Evolutionary conservation across 108 stramenopile species (phyloP), one percentile per base, ranked within the genome.

Genomic region (Cyclotella kingstonii): DNA sequence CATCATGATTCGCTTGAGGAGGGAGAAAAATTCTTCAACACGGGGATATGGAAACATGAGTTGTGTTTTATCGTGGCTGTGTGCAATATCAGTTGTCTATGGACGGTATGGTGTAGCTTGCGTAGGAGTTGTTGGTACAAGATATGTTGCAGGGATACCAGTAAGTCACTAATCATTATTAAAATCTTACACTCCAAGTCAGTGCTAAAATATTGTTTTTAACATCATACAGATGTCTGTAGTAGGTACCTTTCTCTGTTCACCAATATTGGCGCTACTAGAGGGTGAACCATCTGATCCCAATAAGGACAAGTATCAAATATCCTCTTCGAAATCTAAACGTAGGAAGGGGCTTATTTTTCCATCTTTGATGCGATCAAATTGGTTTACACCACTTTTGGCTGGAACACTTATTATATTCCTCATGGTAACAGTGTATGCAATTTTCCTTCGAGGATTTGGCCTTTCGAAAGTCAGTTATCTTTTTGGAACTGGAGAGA

Each of bases 51-150:
- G 82, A 5, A 91, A 91, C 47, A 28, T 78, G 36, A 70, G 81
- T 46, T 82, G 81, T 42, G 52, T 84, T 11, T 52, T 82, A 8
- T 62, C 84, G 15, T 91, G 81, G 68, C 43, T 69, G 0, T 79
- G 73, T 39, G 70, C 81, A 26, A 73, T 84, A 12, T 53, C 65
- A 4, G 62, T 82, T 36, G 40, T 87, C 0, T 87, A 80, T 51
- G 86, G 89, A 14, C 60, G 81, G 58, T 84, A 75, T 63, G 86
- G 89, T 10, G 77, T 87, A 21, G 74, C 83, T 33, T 82, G 86
- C 15, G 54, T 91, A 50, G 89, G 84, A 60, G 77, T 76, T 26
- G 81, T 81, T 45, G 80, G 77, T 2, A 66, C 83, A 3, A 76
- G 74, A 18, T 66, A 73, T 7, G 30, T 86, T 7, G 62, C 82